Percentiles rank a stretch among this genome's conserved stretches.
phyloP scores from a whole-genome alignment of 352 stramenopile species.

The Phytophthora podocarpi region DNA sequence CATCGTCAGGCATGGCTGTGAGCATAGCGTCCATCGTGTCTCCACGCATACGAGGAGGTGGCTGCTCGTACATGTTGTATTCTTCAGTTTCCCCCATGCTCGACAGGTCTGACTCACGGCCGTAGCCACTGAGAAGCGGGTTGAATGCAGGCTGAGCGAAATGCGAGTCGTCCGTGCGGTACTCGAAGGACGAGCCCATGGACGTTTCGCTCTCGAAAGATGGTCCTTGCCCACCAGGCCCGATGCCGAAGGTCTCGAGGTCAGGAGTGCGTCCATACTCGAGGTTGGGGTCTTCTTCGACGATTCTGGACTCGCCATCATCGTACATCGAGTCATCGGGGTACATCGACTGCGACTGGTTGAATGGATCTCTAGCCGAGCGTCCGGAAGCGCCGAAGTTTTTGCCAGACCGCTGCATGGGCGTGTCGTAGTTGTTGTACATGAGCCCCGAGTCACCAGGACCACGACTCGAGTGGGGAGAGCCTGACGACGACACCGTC shows the following conservation, averaged over 20 bases:
- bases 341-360: slow-evolving; percentile 37
- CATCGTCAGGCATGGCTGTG: slow-evolving; percentile 18
- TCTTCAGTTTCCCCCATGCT: slow-evolving; percentile 58
- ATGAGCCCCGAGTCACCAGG: slow-evolving; percentile 28
- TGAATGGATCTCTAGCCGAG: slow-evolving; percentile 28
- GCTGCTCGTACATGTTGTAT: slow-evolving; percentile 55
- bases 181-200: slow-evolving; percentile 59
- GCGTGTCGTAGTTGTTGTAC: slow-evolving; percentile 48
- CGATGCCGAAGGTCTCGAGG: slow-evolving; percentile 50
- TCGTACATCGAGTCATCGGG: slow-evolving; percentile 45
- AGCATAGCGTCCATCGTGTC: slow-evolving; percentile 40
- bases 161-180: slow-evolving; percentile 33
- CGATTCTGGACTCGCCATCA: slow-evolving; percentile 33
- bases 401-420: slow-evolving; percentile 36
- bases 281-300: slow-evolving; percentile 45
- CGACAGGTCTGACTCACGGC: slow-evolving; percentile 64
- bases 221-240: slow-evolving; percentile 29
- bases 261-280: slow-evolving; percentile 51
- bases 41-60: slow-evolving; percentile 29
- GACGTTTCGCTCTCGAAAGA: slow-evolving; percentile 65
- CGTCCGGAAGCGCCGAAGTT: slow-evolving; percentile 18
- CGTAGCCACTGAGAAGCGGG: slow-evolving; percentile 43
- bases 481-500: slow-evolving; percentile 68
- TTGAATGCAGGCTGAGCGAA: slow-evolving; percentile 47
- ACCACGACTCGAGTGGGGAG: slow-evolving; percentile 43